Base-by-base conservation (phyloP, 352 stramenopile genomes). In the Globisporangium paroecandrum region DNA sequence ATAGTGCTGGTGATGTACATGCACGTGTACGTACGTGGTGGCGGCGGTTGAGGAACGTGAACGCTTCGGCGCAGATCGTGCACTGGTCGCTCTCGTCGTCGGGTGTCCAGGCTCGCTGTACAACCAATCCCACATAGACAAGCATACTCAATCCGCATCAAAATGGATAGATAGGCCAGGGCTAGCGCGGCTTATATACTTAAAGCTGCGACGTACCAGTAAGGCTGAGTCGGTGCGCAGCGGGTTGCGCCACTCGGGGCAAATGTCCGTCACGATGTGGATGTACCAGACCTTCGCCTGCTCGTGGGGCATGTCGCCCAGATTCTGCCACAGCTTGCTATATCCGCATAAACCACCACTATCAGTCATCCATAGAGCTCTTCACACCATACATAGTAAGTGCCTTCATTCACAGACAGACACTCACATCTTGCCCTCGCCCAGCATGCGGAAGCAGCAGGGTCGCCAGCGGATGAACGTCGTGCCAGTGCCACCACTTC, bases 21-120 rank as follows among this genome's bases (percentile, higher is more conserved):
- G 2, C n/a, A 8, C 18, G 10, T 20, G 53, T 12, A 72, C 81
- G 60, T 72, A 91, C 83, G 38, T 91, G 83, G 63, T 91, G 83
- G 12, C 83, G 81, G 47, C 83, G 81, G 38, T 91, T 91, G 66
- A 91, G 76, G 58, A 91, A 78, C 20, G 81, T 91, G 69, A 91
- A 91, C 36, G 62, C 65, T 56, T 91, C 81, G 25, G 77, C 68
- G 65, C 83, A 91, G 56, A 89, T 72, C 0, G 73, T 69, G 64
- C 83, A 91, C 47, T 75, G 74, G 62, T 88, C 77, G 43, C 79
- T 88, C 41, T 85, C 79, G 49, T 79, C 71, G 56, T 91, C 83
- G 0, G 79, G 77, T 2, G 78, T 91, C 83, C 83, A 91, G n/a
- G 83, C 83, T 20, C 77, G 71, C 83, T 91, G 43, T 34, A 41